Base-by-base conservation (phyloP, 176 grass and related monocot species). In the Microstegium vimineum region DNA sequence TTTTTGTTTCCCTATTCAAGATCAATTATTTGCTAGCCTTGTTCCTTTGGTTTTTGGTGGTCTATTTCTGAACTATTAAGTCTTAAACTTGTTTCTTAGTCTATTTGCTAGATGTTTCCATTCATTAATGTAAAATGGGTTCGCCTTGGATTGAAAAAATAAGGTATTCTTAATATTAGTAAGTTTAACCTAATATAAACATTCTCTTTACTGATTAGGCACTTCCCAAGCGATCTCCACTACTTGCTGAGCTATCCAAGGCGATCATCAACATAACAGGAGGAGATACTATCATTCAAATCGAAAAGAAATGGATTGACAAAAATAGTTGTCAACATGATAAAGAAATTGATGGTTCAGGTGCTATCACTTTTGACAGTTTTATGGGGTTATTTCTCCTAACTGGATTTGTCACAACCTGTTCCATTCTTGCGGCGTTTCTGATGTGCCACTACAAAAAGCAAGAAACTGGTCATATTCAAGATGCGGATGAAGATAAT, bases 261-360 rank as follows among this genome's bases (percentile, higher is more conserved):
- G 85, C 66, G 60, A 92, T 95, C 80, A 79, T 94, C 32, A 90
- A 82, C 82, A 74, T 94, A 81, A 87, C 81, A n/a, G 84, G 83
- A 56, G 90, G 85, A 35, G 82, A 92, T 27, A 41, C 73, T 26
- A 92, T 91, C 4, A 87, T 70, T 75, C 35, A 60, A 9, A 81
- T 94, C 4, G 80, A 75, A 45, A 89, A 73, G 35, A 90, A 90
- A 74, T 90, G 90, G 93, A 83, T 88, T 63, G 81, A 87, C 6
- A 35, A 85, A 57, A 32, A 66, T 28, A 34, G 71, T 7, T 83
- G 74, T 17, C 79, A 75, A 30, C 52, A 71, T 32, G 70, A 89
- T 34, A 14, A 46, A 46, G 26, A 46, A 71, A 17, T 46, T 26
- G 23, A 71, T 46, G 40, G 69, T 8, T 71, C 40, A 17, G 14